A percentile compares a stretch with the other conserved stretches of the same genome.
phyloP scores from a whole-genome alignment of 148 eudicot genomes.

The Pouteria glomerata region DNA sequence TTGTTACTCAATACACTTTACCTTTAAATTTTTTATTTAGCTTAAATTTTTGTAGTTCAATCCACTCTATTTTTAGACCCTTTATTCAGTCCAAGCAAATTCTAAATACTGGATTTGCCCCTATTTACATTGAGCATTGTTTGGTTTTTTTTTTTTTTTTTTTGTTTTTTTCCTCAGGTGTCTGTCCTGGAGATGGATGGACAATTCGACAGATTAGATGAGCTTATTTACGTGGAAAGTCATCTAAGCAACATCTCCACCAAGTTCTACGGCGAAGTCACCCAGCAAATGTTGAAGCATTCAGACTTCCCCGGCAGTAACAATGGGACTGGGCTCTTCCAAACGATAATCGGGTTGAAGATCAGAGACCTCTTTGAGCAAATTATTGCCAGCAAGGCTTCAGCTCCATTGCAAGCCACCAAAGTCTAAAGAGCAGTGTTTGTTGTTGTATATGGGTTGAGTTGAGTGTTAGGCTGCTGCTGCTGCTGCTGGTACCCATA shows the following conservation, averaged over 20 bases:
- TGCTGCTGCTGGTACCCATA: too few relatives aligned
- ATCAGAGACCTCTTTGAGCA: slow-evolving; percentile 97
- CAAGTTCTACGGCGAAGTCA: slow-evolving; percentile 95
- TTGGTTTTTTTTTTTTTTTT: background rate
- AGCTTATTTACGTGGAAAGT: slow-evolving; percentile 92
- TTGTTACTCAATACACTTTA: too few relatives aligned
- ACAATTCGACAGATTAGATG: slow-evolving; percentile 95
- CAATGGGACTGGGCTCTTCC: slow-evolving; percentile 98
- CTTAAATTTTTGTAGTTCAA: too few relatives aligned
- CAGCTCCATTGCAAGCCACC: slow-evolving; percentile 55
- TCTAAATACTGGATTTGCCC: too few relatives aligned
- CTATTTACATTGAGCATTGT: too few relatives aligned
- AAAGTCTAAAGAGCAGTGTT: slow-evolving; percentile 67
- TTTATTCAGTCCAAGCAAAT: too few relatives aligned
- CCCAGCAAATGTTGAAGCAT: slow-evolving; percentile 97
- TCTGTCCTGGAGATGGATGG: slow-evolving; percentile 98
- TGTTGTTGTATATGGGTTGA: slow-evolving; percentile 5
- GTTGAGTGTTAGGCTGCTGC: slow-evolving; percentile 15
- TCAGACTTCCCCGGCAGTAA: slow-evolving; percentile 95
- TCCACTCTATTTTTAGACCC: too few relatives aligned
- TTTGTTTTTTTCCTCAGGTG: slow-evolving; percentile 42
- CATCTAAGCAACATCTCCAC: slow-evolving; percentile 94
- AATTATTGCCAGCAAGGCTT: slow-evolving; percentile 43
- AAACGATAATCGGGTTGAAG: slow-evolving; percentile 88
- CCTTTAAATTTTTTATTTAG: too few relatives aligned